phyloP scores from a whole-genome alignment of 2,329 filamentous ascomycete species.

The Aureobasidium leucospermi region DNA sequence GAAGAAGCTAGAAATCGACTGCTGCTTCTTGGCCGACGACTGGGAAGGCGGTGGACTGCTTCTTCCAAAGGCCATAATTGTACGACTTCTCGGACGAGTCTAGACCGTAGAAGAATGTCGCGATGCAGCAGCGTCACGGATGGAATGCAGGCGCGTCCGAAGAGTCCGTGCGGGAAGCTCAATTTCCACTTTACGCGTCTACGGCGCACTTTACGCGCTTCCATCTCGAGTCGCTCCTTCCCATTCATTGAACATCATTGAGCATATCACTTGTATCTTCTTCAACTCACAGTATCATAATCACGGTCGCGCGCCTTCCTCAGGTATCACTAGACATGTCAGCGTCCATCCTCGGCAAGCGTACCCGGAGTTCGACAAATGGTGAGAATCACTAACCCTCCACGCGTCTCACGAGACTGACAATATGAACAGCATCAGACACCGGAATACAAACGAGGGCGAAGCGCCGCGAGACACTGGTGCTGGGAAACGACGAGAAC shows the following conservation, averaged over 20 bases:
- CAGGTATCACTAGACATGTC: slow-evolving; percentile 20
- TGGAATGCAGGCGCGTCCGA: background rate
- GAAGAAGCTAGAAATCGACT: slow-evolving; percentile 83
- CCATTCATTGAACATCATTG: slow-evolving; percentile 1
- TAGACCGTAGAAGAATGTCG: background rate
- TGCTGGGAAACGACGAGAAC: slow-evolving; percentile 59
- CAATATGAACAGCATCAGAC: slow-evolving; percentile 1
- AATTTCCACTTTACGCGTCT: slow-evolving; percentile 10
- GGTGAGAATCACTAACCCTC: background rate
- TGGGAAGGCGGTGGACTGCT: slow-evolving; percentile 14
- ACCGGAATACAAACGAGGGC: slow-evolving; percentile 27
- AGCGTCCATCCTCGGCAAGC: slow-evolving; percentile 40
- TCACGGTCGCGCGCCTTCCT: background rate
- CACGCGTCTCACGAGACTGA: slow-evolving; percentile 4
- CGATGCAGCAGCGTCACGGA: background rate
- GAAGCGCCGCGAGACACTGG: slow-evolving; percentile 38
- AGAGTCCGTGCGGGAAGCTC: background rate
- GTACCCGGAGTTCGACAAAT: slow-evolving; percentile 30
- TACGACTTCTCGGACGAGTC: background rate
- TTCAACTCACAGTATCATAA: background rate
- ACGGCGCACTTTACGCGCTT: background rate
- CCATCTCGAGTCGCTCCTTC: slow-evolving; percentile 5
- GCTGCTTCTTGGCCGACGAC: slow-evolving; percentile 57
- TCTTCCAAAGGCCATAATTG: slow-evolving; percentile 8
- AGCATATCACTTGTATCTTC: background rate